These are phyloP conservation scores for Ogataea salicorniae DNA, from an alignment of 805 yeast genomes.

Conservation along the genomic window DNA sequence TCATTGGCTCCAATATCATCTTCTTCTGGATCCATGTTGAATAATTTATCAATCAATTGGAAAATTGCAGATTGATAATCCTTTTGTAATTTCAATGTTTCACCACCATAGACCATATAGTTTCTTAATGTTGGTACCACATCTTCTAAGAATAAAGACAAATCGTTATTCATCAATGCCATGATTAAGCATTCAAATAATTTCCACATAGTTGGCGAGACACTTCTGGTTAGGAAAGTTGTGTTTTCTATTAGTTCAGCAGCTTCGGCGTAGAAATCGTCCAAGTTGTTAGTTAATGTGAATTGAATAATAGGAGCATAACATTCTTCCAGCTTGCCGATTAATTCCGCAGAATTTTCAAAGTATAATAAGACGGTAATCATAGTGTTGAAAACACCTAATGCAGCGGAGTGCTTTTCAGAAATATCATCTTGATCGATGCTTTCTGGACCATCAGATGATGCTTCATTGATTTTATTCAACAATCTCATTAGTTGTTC, in stretches of 20 bases:
- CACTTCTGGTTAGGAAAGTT: conserved; percentile 54
- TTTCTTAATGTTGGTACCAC: conserved; percentile 68
- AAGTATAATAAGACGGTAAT: conserved; percentile 82
- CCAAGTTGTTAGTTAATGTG: conserved; percentile 59
- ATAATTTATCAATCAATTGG: conserved; percentile 42
- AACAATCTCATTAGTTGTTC: conserved; percentile 74
- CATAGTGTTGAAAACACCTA: conserved; percentile 82
- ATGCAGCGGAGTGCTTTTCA: conserved; percentile 81
- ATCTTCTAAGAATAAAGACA: conserved; percentile 70
- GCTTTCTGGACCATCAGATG: conserved; percentile 44
- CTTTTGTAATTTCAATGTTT: conserved; percentile 42
- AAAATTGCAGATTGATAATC: conserved; percentile 44
- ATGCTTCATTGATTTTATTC: conserved; percentile 61
- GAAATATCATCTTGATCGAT: conserved; percentile 37
- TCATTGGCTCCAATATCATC: conserved; percentile 52
- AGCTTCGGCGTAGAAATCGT: conserved; percentile 78
- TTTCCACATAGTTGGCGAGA: conserved; percentile 74
- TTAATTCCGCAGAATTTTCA: conserved; percentile 72
- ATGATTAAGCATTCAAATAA: conserved; percentile 48
- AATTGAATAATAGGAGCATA: conserved; percentile 69
- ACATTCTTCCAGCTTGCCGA: conserved; percentile 63
- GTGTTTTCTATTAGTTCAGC: conserved; percentile 77
- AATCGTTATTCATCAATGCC: conserved; percentile 38
- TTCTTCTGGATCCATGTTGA: conserved; percentile 24
- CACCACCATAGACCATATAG: conserved; percentile 54